Percentiles rank a stretch among this genome's conserved stretches.
phyloP scores from a whole-genome alignment of 2,329 filamentous ascomycete species.

The Neofusicoccum cordaticola region DNA sequence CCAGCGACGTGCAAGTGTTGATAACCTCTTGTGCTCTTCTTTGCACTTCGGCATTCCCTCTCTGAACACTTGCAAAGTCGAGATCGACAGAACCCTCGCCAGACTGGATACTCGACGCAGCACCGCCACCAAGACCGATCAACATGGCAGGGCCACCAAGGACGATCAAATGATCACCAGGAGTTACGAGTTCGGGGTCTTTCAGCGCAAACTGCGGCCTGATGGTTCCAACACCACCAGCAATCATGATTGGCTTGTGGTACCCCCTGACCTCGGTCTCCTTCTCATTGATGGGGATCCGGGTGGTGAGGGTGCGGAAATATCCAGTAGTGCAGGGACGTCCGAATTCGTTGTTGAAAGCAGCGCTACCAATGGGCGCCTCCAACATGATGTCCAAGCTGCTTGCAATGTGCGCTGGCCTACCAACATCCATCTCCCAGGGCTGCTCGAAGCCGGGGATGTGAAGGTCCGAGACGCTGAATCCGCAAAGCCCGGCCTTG shows the following conservation, averaged over 20 bases:
- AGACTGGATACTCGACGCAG: conserved; percentile 85
- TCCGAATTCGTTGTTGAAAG: conserved; percentile 98
- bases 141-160: conserved; percentile 96
- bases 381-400: conserved; percentile 97
- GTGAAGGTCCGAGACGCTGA: conserved; percentile 90
- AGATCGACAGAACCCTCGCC: conserved; percentile 86
- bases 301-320: conserved; percentile 83
- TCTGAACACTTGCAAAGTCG: conserved; percentile 95
- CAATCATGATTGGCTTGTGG: conserved; percentile 98
- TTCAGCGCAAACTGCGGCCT: conserved; percentile 89
- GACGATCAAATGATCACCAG: conserved; percentile 88
- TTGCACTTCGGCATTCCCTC: conserved; percentile 96
- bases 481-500: conserved; percentile 87
- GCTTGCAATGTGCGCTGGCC: conserved; percentile 87
- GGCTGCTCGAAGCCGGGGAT: conserved; percentile 80
- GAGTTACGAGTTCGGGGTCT: conserved; percentile 70
- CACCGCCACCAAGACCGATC: conserved; percentile 92
- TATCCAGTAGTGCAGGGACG: conserved; percentile 84
- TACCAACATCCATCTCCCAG: conserved; percentile 90
- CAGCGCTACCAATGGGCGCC: conserved; percentile 88
- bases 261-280: conserved; percentile 78
- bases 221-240: conserved; percentile 90
- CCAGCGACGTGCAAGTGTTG: conserved; percentile 84
- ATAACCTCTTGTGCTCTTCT: conserved; percentile 96
- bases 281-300: conserved; percentile 59